phyloP scores from a whole-genome alignment of 306 rosid genomes.

The Casuarina equisetifolia region DNA sequence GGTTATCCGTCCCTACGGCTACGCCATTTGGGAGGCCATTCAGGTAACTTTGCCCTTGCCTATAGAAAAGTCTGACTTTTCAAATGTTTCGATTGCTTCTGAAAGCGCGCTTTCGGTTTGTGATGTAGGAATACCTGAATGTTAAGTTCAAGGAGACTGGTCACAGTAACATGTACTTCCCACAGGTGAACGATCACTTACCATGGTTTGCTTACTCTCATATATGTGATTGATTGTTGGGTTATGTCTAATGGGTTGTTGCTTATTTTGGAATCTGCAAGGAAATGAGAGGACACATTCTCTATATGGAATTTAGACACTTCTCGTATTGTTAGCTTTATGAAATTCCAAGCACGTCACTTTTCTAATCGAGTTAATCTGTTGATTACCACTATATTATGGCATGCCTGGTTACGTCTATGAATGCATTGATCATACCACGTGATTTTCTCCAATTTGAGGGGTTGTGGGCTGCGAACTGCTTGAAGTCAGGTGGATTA shows the following conservation, averaged over 20 bases:
- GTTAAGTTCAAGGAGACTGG: slow-evolving; percentile 95
- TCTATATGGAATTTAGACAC: background rate
- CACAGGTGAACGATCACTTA: slow-evolving; percentile 52
- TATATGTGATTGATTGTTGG: background rate
- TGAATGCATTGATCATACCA: no score
- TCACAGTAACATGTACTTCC: slow-evolving; percentile 94
- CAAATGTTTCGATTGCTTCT: background rate
- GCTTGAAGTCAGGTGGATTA: background rate
- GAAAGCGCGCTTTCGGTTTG: background rate
- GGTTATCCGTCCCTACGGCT: slow-evolving; percentile 98
- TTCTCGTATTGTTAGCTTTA: background rate
- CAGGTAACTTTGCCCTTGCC: slow-evolving; percentile 43
- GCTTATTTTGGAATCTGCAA: background rate
- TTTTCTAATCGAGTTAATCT: background rate
- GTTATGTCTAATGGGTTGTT: background rate
- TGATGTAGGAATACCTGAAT: slow-evolving; percentile 76
- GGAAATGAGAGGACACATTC: background rate
- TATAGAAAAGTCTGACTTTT: background rate
- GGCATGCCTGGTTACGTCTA: background rate
- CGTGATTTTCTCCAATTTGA: background rate
- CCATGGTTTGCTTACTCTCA: background rate
- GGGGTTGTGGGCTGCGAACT: background rate
- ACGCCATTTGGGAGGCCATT: slow-evolving; percentile 95
- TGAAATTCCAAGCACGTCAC: background rate
- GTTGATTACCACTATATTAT: background rate